Conservation (phyloP, 768 basidiomycete genomes). For the Trametes coccinea region DNA sequence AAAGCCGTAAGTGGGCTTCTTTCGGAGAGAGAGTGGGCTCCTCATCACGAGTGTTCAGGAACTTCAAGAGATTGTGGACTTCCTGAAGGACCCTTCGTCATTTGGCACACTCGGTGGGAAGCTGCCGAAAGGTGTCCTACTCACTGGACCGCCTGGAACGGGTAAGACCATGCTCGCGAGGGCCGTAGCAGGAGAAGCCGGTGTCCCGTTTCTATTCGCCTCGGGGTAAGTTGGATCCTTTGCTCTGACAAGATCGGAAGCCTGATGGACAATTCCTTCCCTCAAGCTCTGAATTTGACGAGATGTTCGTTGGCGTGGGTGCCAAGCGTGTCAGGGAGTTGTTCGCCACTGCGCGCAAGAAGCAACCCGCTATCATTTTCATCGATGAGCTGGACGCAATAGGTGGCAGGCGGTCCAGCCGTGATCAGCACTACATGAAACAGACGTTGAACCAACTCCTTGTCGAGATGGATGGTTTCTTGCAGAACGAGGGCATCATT, state of each 20-base stretch:
- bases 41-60: constrained; percentile 50
- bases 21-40: neutral
- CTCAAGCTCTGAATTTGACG: constrained; percentile 87
- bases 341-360: constrained; percentile 91
- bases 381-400: constrained; percentile 97
- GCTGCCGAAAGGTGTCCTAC: constrained; percentile 89
- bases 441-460: constrained; percentile 95
- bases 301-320: constrained; percentile 96
- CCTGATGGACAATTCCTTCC: constrained; percentile 1
- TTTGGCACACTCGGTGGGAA: constrained; percentile 93
- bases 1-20: constrained; percentile 64
- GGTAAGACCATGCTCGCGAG: constrained; percentile 98
- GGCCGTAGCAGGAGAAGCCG: constrained; percentile 97
- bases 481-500: constrained; percentile 90
- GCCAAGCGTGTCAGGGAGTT: constrained; percentile 95
- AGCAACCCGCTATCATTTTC: constrained; percentile 96
- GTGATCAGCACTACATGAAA: constrained; percentile 88
- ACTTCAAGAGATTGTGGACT: constrained; percentile 92
- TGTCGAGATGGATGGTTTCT: constrained; percentile 97
- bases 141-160: constrained; percentile 91
- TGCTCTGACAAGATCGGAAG: neutral
- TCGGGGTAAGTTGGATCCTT: constrained; percentile 60
- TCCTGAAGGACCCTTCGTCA: constrained; percentile 88
- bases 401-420: constrained; percentile 81
- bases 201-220: constrained; percentile 96